Evolutionary conservation across 2,329 filamentous ascomycete genomes (phyloP), one percentile per base, ranked within the genome.

Genomic region (Simplicillium sp.): DNA sequence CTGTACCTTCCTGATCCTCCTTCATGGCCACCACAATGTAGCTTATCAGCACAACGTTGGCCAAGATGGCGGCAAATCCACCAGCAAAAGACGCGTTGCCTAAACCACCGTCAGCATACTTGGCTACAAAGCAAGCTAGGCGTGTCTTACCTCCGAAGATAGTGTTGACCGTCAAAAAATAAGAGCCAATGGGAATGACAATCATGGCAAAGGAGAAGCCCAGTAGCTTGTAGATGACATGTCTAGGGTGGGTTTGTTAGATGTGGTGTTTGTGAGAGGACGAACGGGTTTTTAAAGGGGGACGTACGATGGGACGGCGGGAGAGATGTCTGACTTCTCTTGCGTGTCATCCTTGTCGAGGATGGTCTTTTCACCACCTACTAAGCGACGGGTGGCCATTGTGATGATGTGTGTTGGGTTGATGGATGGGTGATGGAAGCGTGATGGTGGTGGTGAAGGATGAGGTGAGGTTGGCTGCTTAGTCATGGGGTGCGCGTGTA

Each of bases 151-250:
- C 89, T 51, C 71, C 69, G 64, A 94, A 96, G 20, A 96, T 52
- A 1, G 70, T 74, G 55, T 89, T 75, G 20, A 94, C 72, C 0
- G 85, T 84, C 36, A 84, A 54, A 60, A 94, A 98, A 64, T 96
- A 98, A 34, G 84, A 87, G 33, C 86, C 82, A 51, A 98, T 87
- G 12, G 92, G 92, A 15, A 85, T 64, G 13, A 84, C 75, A 45
- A 96, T 75, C 90, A 98, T 97, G 57, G 88, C 89, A 32, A 89
- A 68, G 1, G 89, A 94, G 65, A 96, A 97, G 48, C 76, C 81
- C 13, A 97, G 73, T 15, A 98, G 79, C 66, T 97, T 98, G 56
- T 82, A 67, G 48, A 98, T 92, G 49, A 97, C 88, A 56, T 84
- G 72, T 43, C 87, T 87, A 25, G 6, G 20, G 20, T 25, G 6